Conservation (phyloP, 1,139 yeast species). For the Waltiozyma sp. region DNA sequence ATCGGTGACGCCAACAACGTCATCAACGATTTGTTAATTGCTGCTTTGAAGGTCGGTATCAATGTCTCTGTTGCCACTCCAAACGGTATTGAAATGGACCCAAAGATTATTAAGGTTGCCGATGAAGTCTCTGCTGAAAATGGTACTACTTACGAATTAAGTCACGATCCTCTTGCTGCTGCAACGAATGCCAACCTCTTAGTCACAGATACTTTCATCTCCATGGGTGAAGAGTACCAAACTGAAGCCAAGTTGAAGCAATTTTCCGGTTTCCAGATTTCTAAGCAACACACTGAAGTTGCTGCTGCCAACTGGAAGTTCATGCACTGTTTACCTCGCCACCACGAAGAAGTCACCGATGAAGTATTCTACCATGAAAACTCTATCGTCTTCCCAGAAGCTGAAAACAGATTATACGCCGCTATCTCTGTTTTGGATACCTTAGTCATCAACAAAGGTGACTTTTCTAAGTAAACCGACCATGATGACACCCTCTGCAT, state of each 20-base stretch:
- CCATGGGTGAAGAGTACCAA: conserved; percentile 94
- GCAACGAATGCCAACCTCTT: conserved; percentile 64
- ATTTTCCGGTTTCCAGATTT: conserved; percentile 80
- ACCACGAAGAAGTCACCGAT: conserved; percentile 85
- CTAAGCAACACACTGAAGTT: conserved; percentile 45
- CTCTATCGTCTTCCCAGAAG: conserved; percentile 87
- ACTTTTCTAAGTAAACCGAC: conserved; percentile 22
- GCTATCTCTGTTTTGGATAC: conserved; percentile 91
- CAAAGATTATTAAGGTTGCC: conserved; percentile 47
- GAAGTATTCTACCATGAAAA: conserved; percentile 80
- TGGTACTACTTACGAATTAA: conserved; percentile 47
- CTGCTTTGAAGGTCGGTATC: conserved; percentile 78
- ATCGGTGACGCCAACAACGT: conserved; percentile 96
- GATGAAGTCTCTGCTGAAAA: conserved; percentile 37
- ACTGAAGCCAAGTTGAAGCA: conserved; percentile 60
- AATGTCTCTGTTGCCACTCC: conserved; percentile 82
- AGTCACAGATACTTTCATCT: conserved; percentile 96
- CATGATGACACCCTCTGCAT: too few relatives aligned
- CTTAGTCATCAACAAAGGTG: conserved; percentile 76
- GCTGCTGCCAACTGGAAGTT: conserved; percentile 71
- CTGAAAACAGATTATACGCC: conserved; percentile 91
- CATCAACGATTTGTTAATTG: conserved; percentile 86
- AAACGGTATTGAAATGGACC: conserved; percentile 50
- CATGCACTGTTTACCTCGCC: conserved; percentile 97
- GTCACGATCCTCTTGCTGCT: conserved; percentile 66